Conservation (phyloP, 352 stramenopile genomes). For the Phytophthora citricola region DNA sequence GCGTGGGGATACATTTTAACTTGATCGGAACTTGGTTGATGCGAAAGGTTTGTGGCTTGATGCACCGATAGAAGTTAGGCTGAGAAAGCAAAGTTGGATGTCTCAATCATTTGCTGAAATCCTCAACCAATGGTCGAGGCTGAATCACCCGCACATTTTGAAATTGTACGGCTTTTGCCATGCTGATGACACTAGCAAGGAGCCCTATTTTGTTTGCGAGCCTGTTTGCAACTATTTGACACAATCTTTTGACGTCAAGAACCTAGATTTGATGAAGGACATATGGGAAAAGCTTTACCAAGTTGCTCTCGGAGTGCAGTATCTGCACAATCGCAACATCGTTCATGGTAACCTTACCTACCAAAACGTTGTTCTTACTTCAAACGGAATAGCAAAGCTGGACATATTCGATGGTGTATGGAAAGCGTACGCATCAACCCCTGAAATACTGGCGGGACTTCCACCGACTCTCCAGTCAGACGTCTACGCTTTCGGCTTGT, state of each 20-base stretch:
- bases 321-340: constrained; percentile 34
- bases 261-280: not conserved
- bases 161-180: constrained; percentile 32
- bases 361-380: constrained; percentile 13
- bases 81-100: not conserved
- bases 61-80: constrained; percentile 7
- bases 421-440: constrained; percentile 15
- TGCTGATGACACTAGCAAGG: not conserved
- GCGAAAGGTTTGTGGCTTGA: constrained; percentile 12
- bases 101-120: constrained; percentile 16
- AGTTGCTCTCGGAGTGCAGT: constrained; percentile 33
- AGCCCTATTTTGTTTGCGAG: constrained; percentile 33
- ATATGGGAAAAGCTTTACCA: constrained; percentile 29
- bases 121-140: constrained; percentile 16
- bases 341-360: constrained; percentile 22
- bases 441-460: constrained; percentile 8
- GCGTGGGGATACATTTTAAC: not conserved
- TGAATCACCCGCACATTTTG: constrained; percentile 36
- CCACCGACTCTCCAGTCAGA: constrained; percentile 19
- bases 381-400: no score
- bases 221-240: not conserved
- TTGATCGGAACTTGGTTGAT: not conserved
- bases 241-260: no score
- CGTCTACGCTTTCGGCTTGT: constrained; percentile 13
- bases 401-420: no score